Conservation (phyloP, 176 grass and related monocot genomes). For the Bonia amplexicaulis region DNA sequence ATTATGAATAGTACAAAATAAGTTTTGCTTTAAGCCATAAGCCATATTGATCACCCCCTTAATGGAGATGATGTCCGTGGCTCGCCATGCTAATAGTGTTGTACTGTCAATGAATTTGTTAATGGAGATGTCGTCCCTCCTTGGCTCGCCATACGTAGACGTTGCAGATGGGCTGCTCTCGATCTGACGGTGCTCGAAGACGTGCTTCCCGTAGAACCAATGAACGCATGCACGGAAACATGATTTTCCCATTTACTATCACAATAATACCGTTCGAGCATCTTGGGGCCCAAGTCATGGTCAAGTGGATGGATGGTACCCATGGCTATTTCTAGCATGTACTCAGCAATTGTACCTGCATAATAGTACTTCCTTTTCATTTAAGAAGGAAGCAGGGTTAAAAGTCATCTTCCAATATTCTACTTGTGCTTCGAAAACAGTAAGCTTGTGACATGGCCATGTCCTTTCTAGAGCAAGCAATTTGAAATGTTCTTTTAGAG, state of each 20-base stretch:
- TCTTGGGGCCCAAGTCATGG: conserved; percentile 27
- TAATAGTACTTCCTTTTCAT: neutral
- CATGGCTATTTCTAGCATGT: conserved; percentile 6
- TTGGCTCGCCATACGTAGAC: too few species aligned
- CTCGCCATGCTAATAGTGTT: too few species aligned
- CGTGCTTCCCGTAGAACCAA: too few species aligned
- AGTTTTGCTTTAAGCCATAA: too few species aligned
- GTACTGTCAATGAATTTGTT: too few species aligned
- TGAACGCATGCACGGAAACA: too few species aligned
- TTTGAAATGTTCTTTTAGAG: neutral
- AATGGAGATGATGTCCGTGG: too few species aligned
- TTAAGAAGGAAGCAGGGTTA: neutral
- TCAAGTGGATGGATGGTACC: conserved; percentile 18
- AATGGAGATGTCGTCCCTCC: too few species aligned
- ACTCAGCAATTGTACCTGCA: conserved; percentile 15
- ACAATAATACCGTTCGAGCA: neutral
- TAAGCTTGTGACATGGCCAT: neutral
- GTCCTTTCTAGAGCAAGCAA: neutral
- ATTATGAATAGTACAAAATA: too few species aligned
- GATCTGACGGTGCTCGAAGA: too few species aligned
- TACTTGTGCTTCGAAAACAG: neutral
- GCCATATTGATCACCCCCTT: too few species aligned
- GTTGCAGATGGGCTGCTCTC: too few species aligned
- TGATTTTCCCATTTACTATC: neutral
- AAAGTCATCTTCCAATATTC: neutral